Base-by-base conservation (phyloP, 2,329 filamentous ascomycete genomes). In the Septoria petroselini region DNA sequence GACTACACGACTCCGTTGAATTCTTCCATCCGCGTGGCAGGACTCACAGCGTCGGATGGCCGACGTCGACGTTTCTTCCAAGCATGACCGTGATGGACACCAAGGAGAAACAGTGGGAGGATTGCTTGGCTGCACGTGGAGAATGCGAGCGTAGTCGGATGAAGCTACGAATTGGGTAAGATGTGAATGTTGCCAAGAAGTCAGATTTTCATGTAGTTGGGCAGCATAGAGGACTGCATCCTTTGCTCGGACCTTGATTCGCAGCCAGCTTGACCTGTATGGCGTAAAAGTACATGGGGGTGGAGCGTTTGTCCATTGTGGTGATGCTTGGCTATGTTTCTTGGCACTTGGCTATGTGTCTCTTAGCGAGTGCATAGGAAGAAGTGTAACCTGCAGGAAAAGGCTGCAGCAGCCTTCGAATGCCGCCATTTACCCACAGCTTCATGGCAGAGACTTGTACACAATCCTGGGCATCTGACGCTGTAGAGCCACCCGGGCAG, bases 91-190 rank as follows among this genome's bases (percentile, higher is more conserved):
- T 40, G 30, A 47, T 47, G 43, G 34, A 39, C 30, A 47, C 35
- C 43, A 47, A 47, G 43, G 40, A 21, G 15, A 21, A 31, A 23
- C 14, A 30, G 43, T 45, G 33, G 41, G 33, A 37, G 42, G 19
- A 14, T 18, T 43, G 43, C 50, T 52, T 52, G 50, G 50, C 50
- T 52, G 50, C 43, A 29, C 31, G 21, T 35, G 33, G 15, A 23
- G 42, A 29, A 34, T 48, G 43, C 33, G 31, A 48, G 39, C 15
- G 27, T 29, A 35, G 39, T 23, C 50, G 50, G 50, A 40, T 23
- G 29, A 43, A n/a, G n/a, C 9, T 43, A 52, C 50, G 25, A 8
- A 41, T 52, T 6, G 7, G 43, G 50, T 17, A 52, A 39, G 40
- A 43, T 41, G 39, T 23, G 43, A 31, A 25, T 23, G 25, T 29